Evolutionary conservation across 2,329 filamentous ascomycete species (phyloP), one percentile per base, ranked within the genome.

Genomic region (Hyphodiscus sp.): DNA sequence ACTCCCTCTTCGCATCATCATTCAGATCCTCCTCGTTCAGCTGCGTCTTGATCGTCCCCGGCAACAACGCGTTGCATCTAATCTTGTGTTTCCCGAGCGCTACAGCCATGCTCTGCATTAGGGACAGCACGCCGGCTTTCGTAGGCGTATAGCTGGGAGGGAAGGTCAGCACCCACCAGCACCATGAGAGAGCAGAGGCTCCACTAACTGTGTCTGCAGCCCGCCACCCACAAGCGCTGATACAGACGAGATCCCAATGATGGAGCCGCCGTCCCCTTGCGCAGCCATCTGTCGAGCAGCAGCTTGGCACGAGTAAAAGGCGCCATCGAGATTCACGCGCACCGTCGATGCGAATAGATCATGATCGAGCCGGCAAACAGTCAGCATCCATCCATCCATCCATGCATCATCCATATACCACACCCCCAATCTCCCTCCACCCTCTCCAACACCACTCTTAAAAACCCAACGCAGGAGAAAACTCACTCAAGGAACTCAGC

Each of bases 241-340:
- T 65, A 91, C 89, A 60, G 82, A 87, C 8, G 81, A 85, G 41
- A 91, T 76, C 51, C 81, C 87, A 60, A 91, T 92, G 64, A 96
- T 94, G 63, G 82, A 85, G 33, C 91, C 91, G 16, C 90, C 89
- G 0, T 80, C 70, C 0, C 76, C 73, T 63, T 88, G 78, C 29
- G 67, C 61, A 0, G 86, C 83, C 87, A 96, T 94, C 68, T 94
- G 89, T 2, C 85, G 80, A 1, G 89, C 90, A 1, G 89, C 91
- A 0, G 90, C 88, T 74, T 95, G 91, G 20, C 87, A 85, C 38
- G 88, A 79, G 73, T 91, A 91, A 74, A 95, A 95, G n/a, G 90
- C 87, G 45, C 91, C 91, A 61, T 86, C 83, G 60, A 96, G 82
- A 71, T 96, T 96, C 48, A 88, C 92, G 41, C 80, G 75, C 42